A percentile compares a stretch with the other conserved stretches of the same genome.
Conservation (phyloP, 2,329 filamentous ascomycete species). For the Claviceps humidiphila region DNA sequence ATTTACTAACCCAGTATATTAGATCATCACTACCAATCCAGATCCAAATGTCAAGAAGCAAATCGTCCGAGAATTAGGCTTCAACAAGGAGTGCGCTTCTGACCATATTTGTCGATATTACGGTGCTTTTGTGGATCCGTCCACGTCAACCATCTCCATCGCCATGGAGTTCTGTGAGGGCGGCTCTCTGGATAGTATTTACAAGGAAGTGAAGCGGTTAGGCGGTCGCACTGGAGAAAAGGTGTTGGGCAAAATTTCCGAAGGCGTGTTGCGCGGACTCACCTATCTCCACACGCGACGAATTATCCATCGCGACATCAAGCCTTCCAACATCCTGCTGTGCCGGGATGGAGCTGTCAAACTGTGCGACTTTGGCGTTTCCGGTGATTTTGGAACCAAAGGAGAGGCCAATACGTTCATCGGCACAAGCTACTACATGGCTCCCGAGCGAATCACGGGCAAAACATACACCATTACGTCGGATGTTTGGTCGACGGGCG, state of each 20-base stretch:
- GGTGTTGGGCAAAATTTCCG: constrained; percentile 89
- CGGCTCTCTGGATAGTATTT: constrained; percentile 89
- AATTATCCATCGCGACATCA: constrained; percentile 98
- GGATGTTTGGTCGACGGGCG: constrained; percentile 94
- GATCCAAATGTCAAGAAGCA: constrained; percentile 98
- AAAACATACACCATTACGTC: constrained; percentile 98
- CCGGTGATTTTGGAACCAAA: constrained; percentile 95
- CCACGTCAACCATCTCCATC: constrained; percentile 94
- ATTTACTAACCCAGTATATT: constrained; percentile 7
- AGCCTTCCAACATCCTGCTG: constrained; percentile 91
- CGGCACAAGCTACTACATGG: constrained; percentile 98
- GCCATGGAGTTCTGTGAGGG: constrained; percentile 99
- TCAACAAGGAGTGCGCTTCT: constrained; percentile 95
- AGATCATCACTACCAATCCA: constrained; percentile 97
- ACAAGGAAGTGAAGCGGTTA: constrained; percentile 91
- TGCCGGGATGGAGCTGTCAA: constrained; percentile 91
- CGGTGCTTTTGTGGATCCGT: constrained; percentile 88
- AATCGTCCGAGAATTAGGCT: constrained; percentile 88
- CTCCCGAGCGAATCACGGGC: constrained; percentile 91
- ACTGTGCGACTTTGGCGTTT: constrained; percentile 96
- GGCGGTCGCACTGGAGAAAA: constrained; percentile 94
- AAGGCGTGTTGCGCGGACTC: constrained; percentile 83
- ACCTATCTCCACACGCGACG: constrained; percentile 92
- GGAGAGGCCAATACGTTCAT: constrained; percentile 98
- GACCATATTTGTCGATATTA: constrained; percentile 97